Percentiles rank a stretch among this genome's conserved stretches.
phyloP scores from a whole-genome alignment of 2,329 filamentous ascomycete genomes.

The Hypomyces rosellus region DNA sequence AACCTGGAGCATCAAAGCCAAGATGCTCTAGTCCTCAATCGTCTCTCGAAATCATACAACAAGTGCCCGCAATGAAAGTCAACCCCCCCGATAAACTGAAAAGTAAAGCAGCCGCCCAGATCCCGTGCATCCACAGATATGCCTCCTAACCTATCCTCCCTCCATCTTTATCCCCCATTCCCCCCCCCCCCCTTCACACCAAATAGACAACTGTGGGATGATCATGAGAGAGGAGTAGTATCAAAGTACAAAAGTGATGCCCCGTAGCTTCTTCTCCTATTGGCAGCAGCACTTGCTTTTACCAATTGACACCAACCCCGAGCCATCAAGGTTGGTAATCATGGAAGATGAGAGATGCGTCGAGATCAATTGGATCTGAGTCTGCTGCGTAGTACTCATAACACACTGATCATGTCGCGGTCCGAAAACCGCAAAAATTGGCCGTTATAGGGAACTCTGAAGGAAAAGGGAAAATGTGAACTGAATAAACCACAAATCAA shows the following conservation, averaged over 20 bases:
- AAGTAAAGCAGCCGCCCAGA: constrained; percentile 5
- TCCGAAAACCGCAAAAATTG: not conserved
- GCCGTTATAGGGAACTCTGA: not conserved
- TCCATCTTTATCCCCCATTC: not conserved
- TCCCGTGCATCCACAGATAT: constrained; percentile 1
- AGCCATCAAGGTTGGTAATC: too few relatives aligned
- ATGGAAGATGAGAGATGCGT: too few relatives aligned
- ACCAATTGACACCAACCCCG: not conserved
- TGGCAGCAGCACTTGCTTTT: not conserved
- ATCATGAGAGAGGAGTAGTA: too few relatives aligned
- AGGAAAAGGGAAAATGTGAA: too few relatives aligned
- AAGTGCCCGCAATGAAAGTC: constrained; percentile 3
- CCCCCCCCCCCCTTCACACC: not conserved
- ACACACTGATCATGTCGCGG: not conserved
- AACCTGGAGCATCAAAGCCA: constrained; percentile 5
- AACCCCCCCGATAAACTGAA: constrained; percentile 14
- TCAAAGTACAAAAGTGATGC: too few relatives aligned
- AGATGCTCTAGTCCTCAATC: not conserved
- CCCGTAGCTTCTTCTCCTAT: too few relatives aligned
- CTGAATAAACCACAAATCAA: constrained; percentile 10
- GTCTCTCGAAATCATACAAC: constrained; percentile 13
- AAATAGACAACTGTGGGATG: not conserved
- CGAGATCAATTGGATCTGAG: too few relatives aligned
- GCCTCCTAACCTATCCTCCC: not conserved
- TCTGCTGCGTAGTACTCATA: not conserved